phyloP scores from a whole-genome alignment of 768 basidiomycete genomes.

The Kwoniella botswanensis region DNA sequence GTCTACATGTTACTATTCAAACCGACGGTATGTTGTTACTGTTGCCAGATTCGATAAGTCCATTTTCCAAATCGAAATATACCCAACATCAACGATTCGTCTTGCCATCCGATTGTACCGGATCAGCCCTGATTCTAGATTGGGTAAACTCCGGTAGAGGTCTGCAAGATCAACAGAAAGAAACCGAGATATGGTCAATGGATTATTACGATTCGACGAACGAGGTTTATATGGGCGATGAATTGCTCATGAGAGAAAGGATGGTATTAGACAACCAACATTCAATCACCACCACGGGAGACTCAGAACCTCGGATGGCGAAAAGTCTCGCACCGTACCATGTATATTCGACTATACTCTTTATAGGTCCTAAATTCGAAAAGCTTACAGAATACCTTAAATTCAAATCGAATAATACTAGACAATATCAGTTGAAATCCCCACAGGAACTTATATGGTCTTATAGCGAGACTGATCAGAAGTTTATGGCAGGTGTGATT shows the following conservation, averaged over 20 bases:
- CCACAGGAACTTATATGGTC: constrained; percentile 82
- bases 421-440: constrained; percentile 66
- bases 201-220: constrained; percentile 82
- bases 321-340: constrained; percentile 78
- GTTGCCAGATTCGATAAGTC: constrained; percentile 91
- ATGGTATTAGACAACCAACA: constrained; percentile 68
- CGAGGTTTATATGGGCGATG: constrained; percentile 73
- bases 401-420: constrained; percentile 64
- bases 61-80: constrained; percentile 83
- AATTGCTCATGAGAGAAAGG: constrained; percentile 74
- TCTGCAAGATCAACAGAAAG: not conserved
- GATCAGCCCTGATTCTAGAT: constrained; percentile 78
- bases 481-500: constrained; percentile 65
- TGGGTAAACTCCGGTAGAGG: constrained; percentile 87
- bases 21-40: constrained; percentile 70
- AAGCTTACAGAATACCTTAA: constrained; percentile 63
- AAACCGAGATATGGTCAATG: constrained; percentile 84
- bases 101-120: constrained; percentile 62
- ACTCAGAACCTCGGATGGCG: constrained; percentile 56
- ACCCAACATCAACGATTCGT: constrained; percentile 80
- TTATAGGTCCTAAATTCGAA: constrained; percentile 71
- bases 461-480: constrained; percentile 65
- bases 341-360: constrained; percentile 84
- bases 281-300: constrained; percentile 39
- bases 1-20: constrained; percentile 66